These are phyloP conservation scores for Ophiocordyceps camponoti-leonardi DNA, from an alignment of 2,329 filamentous ascomycete species.

Conservation along the genomic window DNA sequence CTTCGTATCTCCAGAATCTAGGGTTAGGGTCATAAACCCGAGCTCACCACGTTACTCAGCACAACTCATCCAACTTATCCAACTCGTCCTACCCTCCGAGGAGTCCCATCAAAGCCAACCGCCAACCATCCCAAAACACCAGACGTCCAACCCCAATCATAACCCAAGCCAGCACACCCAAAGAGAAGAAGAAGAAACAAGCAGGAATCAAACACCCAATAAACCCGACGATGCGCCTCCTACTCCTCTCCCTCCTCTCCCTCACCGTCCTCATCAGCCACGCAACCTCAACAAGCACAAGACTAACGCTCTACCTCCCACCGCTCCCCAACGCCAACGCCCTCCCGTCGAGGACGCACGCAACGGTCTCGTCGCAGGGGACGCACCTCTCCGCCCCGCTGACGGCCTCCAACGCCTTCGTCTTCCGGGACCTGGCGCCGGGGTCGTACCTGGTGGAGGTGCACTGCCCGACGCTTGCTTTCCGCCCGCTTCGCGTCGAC, in stretches of 20 bases:
- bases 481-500: constrained; percentile 69
- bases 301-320: constrained; percentile 26
- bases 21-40: too few species aligned
- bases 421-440: constrained; percentile 53
- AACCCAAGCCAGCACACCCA: neutral
- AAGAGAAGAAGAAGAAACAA: neutral
- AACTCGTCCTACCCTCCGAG: too few species aligned
- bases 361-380: constrained; percentile 32
- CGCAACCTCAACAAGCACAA: constrained; percentile 7
- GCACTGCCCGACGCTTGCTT: constrained; percentile 55
- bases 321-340: constrained; percentile 31
- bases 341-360: constrained; percentile 50
- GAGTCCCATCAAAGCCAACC: too few species aligned
- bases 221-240: constrained; percentile 4
- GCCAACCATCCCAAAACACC: too few species aligned
- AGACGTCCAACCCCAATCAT: neutral
- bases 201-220: too few species aligned
- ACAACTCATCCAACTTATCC: too few species aligned
- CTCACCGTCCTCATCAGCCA: constrained; percentile 14
- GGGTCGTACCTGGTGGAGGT: constrained; percentile 74
- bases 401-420: constrained; percentile 51
- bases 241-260: constrained; percentile 17
- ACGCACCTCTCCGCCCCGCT: constrained; percentile 38
- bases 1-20: too few species aligned
- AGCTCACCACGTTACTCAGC: too few species aligned